phyloP scores from a whole-genome alignment of 176 grass and related monocot species.

The Oryza longistaminata region DNA sequence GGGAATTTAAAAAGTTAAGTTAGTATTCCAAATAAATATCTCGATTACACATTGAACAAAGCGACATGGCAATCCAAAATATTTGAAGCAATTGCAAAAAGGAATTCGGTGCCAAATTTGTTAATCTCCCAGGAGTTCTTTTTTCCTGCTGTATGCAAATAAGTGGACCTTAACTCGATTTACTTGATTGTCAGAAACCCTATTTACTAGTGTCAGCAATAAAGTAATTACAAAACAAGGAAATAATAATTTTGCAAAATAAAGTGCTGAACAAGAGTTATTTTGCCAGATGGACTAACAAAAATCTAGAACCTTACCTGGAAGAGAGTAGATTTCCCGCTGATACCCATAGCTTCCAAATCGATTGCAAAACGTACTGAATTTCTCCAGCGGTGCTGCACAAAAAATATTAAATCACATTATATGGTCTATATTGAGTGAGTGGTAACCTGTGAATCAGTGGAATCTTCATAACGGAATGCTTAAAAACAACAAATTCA shows the following conservation, averaged over 20 bases:
- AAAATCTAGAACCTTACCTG: conserved; percentile 48
- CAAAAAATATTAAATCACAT: conserved; percentile 24
- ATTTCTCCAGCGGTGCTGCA: conserved; percentile 86
- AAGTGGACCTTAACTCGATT: neutral
- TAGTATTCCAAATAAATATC: neutral
- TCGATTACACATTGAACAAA: neutral
- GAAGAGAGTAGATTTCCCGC: conserved; percentile 88
- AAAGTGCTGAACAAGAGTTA: conserved; percentile 16
- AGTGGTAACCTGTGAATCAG: neutral
- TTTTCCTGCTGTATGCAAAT: neutral
- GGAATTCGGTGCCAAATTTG: neutral
- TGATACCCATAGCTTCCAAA: conserved; percentile 94
- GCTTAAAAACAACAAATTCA: conserved; percentile 10
- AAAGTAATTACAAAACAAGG: conserved; percentile 4
- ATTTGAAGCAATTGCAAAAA: neutral
- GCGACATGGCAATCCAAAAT: conserved; percentile 1
- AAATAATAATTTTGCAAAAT: conserved; percentile 14
- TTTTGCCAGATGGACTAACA: conserved; percentile 23
- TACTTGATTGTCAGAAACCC: neutral
- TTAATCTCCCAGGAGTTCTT: neutral
- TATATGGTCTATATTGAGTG: conserved; percentile 3
- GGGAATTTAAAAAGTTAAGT: conserved; percentile 26
- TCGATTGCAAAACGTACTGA: conserved; percentile 75
- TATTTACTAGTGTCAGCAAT: neutral
- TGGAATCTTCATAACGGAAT: neutral